Conservation (phyloP, 2,329 filamentous ascomycete genomes). For the Lizonia empirigonia region DNA sequence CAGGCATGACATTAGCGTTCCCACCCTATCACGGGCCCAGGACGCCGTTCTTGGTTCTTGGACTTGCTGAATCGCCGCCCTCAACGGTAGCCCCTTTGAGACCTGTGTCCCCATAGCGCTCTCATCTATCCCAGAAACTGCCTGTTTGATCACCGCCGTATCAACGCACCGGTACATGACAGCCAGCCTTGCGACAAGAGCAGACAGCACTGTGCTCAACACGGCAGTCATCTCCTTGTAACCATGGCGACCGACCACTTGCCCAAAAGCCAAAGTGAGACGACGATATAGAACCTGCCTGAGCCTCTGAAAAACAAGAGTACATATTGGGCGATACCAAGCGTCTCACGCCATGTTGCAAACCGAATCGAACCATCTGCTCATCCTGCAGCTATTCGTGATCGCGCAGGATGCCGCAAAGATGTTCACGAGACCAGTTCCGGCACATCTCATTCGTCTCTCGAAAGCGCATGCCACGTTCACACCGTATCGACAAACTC, state of each 20-base stretch:
- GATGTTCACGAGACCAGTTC: background rate
- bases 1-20: constrained; percentile 7
- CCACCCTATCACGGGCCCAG: constrained; percentile 5
- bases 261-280: background rate
- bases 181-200: background rate
- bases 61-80: background rate
- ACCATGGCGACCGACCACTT: background rate
- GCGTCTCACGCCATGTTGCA: constrained; percentile 1
- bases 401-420: constrained; percentile 1
- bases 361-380: background rate
- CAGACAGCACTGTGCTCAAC: background rate
- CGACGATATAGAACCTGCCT: background rate
- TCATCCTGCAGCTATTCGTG: background rate
- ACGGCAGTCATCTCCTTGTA: constrained; percentile 8
- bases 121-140: background rate
- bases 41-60: background rate
- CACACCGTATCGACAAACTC: constrained; percentile 1
- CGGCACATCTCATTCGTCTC: background rate
- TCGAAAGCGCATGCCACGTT: constrained; percentile 2
- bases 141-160: constrained; percentile 1
- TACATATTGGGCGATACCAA: background rate
- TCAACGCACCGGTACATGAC: background rate
- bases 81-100: background rate
- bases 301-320: background rate
- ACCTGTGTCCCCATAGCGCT: too few relatives aligned